Percentiles rank a stretch among this genome's conserved stretches.
Evolutionary conservation across 768 basidiomycete species (phyloP).

Genomic region (Lentinula guzmanii): DNA sequence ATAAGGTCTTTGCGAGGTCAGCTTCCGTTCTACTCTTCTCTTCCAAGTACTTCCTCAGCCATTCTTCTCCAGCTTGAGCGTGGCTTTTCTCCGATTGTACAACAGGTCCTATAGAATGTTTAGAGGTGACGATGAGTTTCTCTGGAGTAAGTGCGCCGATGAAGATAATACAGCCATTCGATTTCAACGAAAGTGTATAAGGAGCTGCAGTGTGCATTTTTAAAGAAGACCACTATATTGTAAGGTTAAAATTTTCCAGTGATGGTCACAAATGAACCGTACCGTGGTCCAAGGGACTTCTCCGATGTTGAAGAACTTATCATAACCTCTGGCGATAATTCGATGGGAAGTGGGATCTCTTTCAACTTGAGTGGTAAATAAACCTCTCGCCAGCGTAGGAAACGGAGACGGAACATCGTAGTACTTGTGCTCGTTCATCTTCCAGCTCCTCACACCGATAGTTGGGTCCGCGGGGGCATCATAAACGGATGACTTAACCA

Average conservation of each 20-base stretch:
- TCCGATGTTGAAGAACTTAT: conserved; percentile 98
- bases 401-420: conserved; percentile 86
- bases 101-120: conserved; percentile 77
- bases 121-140: conserved; percentile 82
- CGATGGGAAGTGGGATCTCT: conserved; percentile 29
- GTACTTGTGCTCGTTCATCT: conserved; percentile 97
- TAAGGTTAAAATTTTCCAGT: conserved; percentile 1
- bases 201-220: conserved; percentile 65
- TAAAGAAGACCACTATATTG: conserved; percentile 72
- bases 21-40: conserved; percentile 59
- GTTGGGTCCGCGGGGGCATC: conserved; percentile 48
- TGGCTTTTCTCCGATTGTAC: conserved; percentile 47
- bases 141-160: conserved; percentile 75
- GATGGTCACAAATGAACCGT: conserved; percentile 21
- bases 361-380: conserved; percentile 63
- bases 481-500: conserved; percentile 57
- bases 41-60: conserved; percentile 69
- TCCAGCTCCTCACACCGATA: conserved; percentile 77
- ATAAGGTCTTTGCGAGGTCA: conserved; percentile 69
- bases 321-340: conserved; percentile 89
- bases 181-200: conserved; percentile 86
- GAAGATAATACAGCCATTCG: conserved; percentile 97
- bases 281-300: conserved; percentile 96
- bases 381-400: conserved; percentile 89
- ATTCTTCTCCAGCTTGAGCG: conserved; percentile 76